A percentile compares a stretch with the other conserved stretches of the same genome.
Conservation (phyloP, 768 basidiomycete species). For the Lyophyllum decastes region DNA sequence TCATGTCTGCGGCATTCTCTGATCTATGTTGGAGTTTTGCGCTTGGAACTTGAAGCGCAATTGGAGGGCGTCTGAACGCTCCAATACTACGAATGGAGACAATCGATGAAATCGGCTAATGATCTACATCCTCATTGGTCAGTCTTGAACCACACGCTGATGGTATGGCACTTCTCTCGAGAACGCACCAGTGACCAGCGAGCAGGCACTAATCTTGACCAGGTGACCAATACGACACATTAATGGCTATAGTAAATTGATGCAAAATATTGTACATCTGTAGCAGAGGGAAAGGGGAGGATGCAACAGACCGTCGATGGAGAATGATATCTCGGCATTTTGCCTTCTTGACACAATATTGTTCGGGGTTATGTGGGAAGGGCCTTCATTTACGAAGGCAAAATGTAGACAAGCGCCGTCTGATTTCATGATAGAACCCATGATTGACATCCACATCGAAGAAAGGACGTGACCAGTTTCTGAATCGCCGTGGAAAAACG, state of each 20-base stretch:
- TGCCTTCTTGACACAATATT: background rate
- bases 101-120: constrained; percentile 19
- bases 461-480: background rate
- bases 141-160: constrained; percentile 12
- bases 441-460: background rate
- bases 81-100: constrained; percentile 1
- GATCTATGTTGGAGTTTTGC: background rate
- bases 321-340: background rate
- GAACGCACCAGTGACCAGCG: constrained; percentile 7
- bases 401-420: background rate
- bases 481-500: background rate
- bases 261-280: background rate
- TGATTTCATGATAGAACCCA: background rate
- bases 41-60: constrained; percentile 1
- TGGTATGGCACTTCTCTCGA: constrained; percentile 9
- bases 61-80: background rate
- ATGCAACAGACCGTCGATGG: background rate
- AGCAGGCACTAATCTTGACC: background rate
- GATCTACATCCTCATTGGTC: constrained; percentile 11
- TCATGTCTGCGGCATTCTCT: background rate
- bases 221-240: constrained; percentile 9
- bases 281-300: background rate
- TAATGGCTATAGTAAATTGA: constrained; percentile 1
- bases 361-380: constrained; percentile 2
- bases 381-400: background rate